These are phyloP conservation scores for Danielozyma ontarioensis DNA, from an alignment of 805 yeast genomes.

Conservation along the genomic window DNA sequence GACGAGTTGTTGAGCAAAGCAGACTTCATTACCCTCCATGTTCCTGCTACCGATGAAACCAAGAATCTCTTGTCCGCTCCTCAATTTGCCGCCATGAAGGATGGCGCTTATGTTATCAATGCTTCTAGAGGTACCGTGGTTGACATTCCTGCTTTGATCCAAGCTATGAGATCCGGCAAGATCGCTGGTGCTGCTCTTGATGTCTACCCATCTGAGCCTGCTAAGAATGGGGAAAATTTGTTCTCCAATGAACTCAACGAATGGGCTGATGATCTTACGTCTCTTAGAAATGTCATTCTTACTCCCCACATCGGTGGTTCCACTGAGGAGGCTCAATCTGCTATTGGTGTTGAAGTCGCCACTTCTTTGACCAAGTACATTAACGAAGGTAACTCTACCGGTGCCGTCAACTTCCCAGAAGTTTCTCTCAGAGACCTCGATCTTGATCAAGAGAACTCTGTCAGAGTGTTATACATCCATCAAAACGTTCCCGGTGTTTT, in stretches of 20 bases:
- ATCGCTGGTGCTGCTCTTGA: slow-evolving; percentile 97
- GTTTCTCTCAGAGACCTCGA: slow-evolving; percentile 84
- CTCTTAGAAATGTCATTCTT: slow-evolving; percentile 81
- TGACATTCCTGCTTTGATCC: slow-evolving; percentile 89
- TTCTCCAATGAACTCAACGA: slow-evolving; percentile 70
- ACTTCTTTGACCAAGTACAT: slow-evolving; percentile 82
- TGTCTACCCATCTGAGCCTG: slow-evolving; percentile 96
- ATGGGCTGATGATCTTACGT: slow-evolving; percentile 79
- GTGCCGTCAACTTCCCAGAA: slow-evolving; percentile 99
- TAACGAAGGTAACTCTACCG: slow-evolving; percentile 91
- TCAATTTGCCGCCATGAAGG: slow-evolving; percentile 93
- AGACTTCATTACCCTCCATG: slow-evolving; percentile 91
- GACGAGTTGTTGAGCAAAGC: slow-evolving; percentile 75
- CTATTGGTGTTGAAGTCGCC: slow-evolving; percentile 92
- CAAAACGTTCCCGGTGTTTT: slow-evolving; percentile 98
- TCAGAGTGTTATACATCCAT: slow-evolving; percentile 93
- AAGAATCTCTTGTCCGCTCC: slow-evolving; percentile 83
- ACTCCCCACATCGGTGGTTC: slow-evolving; percentile 99
- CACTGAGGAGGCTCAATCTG: slow-evolving; percentile 97
- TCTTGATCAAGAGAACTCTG: slow-evolving; percentile 80
- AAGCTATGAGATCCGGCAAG: slow-evolving; percentile 88
- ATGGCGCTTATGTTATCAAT: slow-evolving; percentile 89
- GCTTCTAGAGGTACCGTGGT: slow-evolving; percentile 98
- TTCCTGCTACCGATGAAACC: slow-evolving; percentile 92
- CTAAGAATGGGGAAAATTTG: slow-evolving; percentile 84